A percentile compares a stretch with the other conserved stretches of the same genome.
Evolutionary conservation across 2,329 filamentous ascomycete species (phyloP).

Genomic region (Epichloe coenophiala): DNA sequence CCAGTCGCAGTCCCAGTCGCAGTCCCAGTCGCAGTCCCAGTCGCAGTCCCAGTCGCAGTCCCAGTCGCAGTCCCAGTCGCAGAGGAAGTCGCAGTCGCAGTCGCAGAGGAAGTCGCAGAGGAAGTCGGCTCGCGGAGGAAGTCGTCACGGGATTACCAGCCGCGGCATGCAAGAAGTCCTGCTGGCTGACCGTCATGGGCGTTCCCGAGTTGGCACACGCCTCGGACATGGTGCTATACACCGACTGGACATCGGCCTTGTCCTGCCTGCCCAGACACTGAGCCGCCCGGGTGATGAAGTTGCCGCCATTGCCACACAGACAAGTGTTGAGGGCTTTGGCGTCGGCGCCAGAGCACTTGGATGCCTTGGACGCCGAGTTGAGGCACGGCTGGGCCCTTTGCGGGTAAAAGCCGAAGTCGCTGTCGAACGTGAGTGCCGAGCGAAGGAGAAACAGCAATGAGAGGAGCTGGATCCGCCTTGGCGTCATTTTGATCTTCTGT

Average conservation of each 20-base stretch:
- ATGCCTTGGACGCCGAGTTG: conserved; percentile 23
- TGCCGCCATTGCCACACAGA: conserved; percentile 33
- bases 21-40: too few relatives aligned
- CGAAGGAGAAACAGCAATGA: conserved; percentile 15
- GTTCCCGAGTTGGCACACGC: conserved; percentile 32
- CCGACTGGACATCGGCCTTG: conserved; percentile 23
- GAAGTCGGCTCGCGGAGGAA: background rate
- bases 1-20: too few relatives aligned
- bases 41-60: background rate
- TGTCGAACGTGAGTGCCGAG: conserved; percentile 12
- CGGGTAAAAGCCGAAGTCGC: conserved; percentile 23
- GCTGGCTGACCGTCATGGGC: conserved; percentile 26
- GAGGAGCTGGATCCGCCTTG: conserved; percentile 13
- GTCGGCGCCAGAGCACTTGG: conserved; percentile 27
- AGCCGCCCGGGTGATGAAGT: conserved; percentile 35
- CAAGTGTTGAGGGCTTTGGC: conserved; percentile 31
- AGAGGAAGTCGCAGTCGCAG: conserved; percentile 1
- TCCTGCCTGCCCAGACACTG: conserved; percentile 27
- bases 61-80: background rate
- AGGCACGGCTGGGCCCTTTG: conserved; percentile 26
- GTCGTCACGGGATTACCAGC: background rate
- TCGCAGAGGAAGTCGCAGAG: background rate
- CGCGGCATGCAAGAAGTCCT: conserved; percentile 24
- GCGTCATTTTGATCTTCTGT: conserved; percentile 11
- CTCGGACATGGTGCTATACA: conserved; percentile 29